A percentile compares a stretch with the other conserved stretches of the same genome.
phyloP scores from a whole-genome alignment of 768 basidiomycete species.

The Mycena alexandri region DNA sequence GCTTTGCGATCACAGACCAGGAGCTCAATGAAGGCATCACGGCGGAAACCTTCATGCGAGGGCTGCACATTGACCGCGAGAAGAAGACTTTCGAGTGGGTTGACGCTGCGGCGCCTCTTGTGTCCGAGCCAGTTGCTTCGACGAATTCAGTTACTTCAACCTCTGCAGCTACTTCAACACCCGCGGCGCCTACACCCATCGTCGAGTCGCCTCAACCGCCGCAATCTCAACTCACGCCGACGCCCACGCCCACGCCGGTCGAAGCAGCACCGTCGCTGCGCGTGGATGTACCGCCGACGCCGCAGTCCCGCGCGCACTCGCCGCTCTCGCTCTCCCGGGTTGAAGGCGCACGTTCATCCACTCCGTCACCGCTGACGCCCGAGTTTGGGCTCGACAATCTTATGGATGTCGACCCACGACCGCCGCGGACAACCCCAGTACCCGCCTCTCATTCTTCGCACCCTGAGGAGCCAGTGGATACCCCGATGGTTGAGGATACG shows the following conservation, averaged over 20 bases:
- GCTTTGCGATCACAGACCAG: slow-evolving; percentile 31
- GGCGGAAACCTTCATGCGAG: slow-evolving; percentile 31
- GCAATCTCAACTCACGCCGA: background rate
- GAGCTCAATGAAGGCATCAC: slow-evolving; percentile 36
- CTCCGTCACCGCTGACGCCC: slow-evolving; percentile 30
- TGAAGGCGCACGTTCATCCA: slow-evolving; percentile 15
- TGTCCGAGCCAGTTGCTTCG: background rate
- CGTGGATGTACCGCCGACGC: no score
- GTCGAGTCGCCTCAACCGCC: background rate
- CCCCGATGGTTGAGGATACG: background rate
- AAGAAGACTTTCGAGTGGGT: slow-evolving; percentile 34
- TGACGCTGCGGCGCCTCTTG: slow-evolving; percentile 11
- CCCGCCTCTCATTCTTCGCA: background rate
- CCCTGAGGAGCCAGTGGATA: background rate
- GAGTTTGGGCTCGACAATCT: slow-evolving; percentile 11
- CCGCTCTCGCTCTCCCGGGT: slow-evolving; percentile 31
- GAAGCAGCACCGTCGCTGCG: background rate
- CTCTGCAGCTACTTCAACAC: background rate
- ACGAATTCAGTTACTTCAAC: background rate
- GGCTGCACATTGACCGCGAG: slow-evolving; percentile 33
- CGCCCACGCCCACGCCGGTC: background rate
- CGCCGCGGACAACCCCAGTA: background rate
- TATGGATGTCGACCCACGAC: slow-evolving; percentile 27
- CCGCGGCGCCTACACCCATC: background rate
- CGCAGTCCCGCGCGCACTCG: slow-evolving; percentile 13